These are phyloP conservation scores for Kitagawia praeruptora DNA, from an alignment of 129 eudicot species.

Conservation along the genomic window DNA sequence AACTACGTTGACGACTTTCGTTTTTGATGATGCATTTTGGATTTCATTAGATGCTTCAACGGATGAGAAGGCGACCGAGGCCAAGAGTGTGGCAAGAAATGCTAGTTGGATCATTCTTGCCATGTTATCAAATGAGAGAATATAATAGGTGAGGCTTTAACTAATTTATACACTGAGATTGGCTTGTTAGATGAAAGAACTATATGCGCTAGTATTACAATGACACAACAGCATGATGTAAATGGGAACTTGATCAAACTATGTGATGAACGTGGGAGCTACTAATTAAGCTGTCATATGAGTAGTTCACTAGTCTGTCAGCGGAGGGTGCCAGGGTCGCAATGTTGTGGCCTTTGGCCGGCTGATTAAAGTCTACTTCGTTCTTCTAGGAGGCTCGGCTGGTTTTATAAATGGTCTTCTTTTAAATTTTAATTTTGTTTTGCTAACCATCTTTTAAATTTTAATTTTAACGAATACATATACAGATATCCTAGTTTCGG, in stretches of 20 bases:
- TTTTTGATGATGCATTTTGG: not conserved
- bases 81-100: not conserved
- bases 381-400: too few relatives aligned
- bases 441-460: too few relatives aligned
- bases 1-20: conserved; percentile 27
- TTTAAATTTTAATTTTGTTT: too few relatives aligned
- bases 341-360: not conserved
- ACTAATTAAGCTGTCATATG: not conserved
- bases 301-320: not conserved
- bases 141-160: not conserved
- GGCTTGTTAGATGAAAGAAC: not conserved
- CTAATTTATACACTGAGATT: not conserved
- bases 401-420: too few relatives aligned
- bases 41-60: not conserved
- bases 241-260: not conserved
- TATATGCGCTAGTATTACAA: not conserved
- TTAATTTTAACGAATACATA: too few relatives aligned
- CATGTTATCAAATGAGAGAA: not conserved
- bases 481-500: too few relatives aligned
- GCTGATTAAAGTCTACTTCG: not conserved
- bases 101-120: not conserved
- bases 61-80: not conserved
- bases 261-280: not conserved
- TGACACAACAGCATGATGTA: not conserved
- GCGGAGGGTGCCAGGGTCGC: not conserved